phyloP scores from a whole-genome alignment of 345 rosid genomes.

The Aegle marmelos region DNA sequence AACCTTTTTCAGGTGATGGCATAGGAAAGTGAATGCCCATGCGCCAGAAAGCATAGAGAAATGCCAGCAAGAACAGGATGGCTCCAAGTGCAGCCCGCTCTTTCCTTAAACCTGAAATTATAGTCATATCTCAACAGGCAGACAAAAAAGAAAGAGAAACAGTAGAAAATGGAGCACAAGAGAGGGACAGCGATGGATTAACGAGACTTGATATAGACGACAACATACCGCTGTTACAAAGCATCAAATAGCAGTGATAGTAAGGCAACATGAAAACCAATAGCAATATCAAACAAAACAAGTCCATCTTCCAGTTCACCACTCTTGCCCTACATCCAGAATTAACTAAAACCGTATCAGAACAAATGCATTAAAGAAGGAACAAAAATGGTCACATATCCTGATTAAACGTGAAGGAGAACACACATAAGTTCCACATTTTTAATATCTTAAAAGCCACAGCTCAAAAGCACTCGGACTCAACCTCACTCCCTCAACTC shows the following conservation, averaged over 20 bases:
- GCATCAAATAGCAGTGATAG: conserved; percentile 98
- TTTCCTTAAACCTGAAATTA: conserved; percentile 71
- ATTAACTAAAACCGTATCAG: not conserved
- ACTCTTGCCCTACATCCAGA: conserved; percentile 65
- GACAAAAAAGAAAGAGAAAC: not conserved
- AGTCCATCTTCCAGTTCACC: conserved; percentile 96
- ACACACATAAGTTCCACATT: not conserved
- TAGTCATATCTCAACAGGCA: not conserved
- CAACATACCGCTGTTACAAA: conserved; percentile 73
- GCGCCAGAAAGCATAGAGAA: conserved; percentile 98
- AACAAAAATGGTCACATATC: not conserved
- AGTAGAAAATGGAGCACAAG: too few relatives aligned
- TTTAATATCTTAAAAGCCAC: not conserved
- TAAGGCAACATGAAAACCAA: conserved; percentile 94
- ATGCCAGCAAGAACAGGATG: conserved; percentile 76
- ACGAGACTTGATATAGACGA: conserved; percentile 8
- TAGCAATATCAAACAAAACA: conserved; percentile 83
- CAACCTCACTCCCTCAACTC: not conserved
- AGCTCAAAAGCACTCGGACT: not conserved
- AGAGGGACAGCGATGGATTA: not conserved
- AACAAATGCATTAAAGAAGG: not conserved
- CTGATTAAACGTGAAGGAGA: not conserved
- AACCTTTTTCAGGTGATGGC: conserved; percentile 94
- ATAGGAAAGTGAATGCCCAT: conserved; percentile 99
- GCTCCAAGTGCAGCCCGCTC: conserved; percentile 94